Conservation (phyloP, 1,284 basidiomycete genomes). For the Ustilago loliicola region DNA sequence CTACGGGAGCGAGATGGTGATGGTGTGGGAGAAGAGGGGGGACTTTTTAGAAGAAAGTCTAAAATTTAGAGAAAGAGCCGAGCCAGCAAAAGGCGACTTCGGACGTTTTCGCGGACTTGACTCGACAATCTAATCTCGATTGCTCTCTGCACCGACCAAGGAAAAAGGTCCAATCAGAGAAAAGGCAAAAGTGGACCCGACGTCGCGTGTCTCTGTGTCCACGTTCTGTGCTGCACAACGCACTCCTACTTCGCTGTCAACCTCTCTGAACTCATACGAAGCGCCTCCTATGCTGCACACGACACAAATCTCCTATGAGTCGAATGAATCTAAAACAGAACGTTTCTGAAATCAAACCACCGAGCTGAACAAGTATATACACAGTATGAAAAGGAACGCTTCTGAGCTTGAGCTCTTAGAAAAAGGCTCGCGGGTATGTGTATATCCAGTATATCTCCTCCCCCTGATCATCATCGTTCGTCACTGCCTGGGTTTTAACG, state of each 20-base stretch:
- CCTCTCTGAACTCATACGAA: too few relatives aligned
- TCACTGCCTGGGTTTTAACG: conserved; percentile 14
- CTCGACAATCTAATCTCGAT: conserved; percentile 12
- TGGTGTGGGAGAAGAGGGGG: neutral
- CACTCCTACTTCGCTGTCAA: too few relatives aligned
- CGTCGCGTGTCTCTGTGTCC: conserved; percentile 26
- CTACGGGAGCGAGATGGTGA: neutral
- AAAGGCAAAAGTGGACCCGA: neutral
- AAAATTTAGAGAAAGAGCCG: neutral
- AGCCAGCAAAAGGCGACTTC: neutral
- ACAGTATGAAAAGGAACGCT: too few relatives aligned
- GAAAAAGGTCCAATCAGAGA: conserved; percentile 14
- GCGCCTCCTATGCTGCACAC: too few relatives aligned
- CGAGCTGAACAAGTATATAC: too few relatives aligned
- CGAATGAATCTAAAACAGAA: too few relatives aligned
- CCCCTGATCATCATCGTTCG: neutral
- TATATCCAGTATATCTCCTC: neutral
- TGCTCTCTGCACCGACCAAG: neutral
- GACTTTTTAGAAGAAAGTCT: neutral
- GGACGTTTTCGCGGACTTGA: conserved; percentile 3
- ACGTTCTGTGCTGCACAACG: neutral
- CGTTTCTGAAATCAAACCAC: too few relatives aligned
- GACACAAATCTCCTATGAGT: too few relatives aligned
- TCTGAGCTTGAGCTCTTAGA: too few relatives aligned
- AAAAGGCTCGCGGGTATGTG: too few relatives aligned